phyloP scores from a whole-genome alignment of 164 flowering plant species.

The Berberis vulgaris region DNA sequence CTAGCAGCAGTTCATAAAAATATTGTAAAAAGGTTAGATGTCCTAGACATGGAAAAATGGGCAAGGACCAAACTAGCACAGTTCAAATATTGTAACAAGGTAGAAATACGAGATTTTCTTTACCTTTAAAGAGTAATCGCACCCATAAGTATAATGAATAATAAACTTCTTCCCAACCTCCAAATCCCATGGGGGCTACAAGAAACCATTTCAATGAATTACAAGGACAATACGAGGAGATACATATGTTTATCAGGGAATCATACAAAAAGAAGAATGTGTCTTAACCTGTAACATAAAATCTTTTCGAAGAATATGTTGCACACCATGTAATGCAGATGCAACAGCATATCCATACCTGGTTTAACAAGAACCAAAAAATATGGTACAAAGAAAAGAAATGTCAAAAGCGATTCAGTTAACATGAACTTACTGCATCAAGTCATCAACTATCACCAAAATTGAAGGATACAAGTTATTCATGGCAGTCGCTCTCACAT shows the following conservation, averaged over 20 bases:
- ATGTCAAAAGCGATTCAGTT: not conserved
- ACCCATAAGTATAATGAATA: slow-evolving; percentile 88
- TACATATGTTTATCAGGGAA: not conserved
- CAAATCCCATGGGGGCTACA: slow-evolving; percentile 94
- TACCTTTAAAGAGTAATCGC: slow-evolving; percentile 84
- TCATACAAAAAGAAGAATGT: not conserved
- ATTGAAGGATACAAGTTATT: not conserved
- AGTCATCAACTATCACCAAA: not conserved
- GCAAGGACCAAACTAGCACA: not conserved
- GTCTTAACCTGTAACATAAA: slow-evolving; percentile 86
- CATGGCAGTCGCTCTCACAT: slow-evolving; percentile 44
- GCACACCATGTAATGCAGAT: slow-evolving; percentile 87
- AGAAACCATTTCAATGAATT: slow-evolving; percentile 3
- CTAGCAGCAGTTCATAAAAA: not conserved
- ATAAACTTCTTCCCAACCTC: slow-evolving; percentile 51
- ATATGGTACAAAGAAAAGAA: not conserved
- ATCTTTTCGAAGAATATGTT: slow-evolving; percentile 82
- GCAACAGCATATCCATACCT: slow-evolving; percentile 76
- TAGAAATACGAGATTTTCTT: not conserved
- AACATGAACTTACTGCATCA: no score
- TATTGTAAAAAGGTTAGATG: no score
- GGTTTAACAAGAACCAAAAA: slow-evolving; percentile 1
- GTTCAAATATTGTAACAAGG: not conserved
- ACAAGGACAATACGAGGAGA: not conserved
- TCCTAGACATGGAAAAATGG: not conserved